phyloP scores from a whole-genome alignment of 2,329 filamentous ascomycete species.

The Ceratocystis colombiana region DNA sequence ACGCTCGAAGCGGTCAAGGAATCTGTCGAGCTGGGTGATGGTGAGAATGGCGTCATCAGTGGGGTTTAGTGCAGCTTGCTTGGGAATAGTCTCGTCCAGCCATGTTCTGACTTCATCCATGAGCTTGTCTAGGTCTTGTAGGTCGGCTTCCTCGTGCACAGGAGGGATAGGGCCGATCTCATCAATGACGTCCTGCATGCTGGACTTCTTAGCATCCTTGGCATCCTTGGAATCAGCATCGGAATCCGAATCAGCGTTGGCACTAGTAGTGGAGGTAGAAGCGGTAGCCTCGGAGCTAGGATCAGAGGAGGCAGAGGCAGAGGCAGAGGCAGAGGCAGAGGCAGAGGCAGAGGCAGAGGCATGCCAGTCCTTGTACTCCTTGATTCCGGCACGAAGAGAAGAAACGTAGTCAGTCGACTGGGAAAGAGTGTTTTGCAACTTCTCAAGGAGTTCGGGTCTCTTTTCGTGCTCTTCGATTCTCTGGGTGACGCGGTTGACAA shows the following conservation, averaged over 20 bases:
- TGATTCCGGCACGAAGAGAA: constrained; percentile 59
- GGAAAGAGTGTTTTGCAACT: constrained; percentile 59
- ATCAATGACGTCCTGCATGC: constrained; percentile 38
- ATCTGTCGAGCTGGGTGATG: constrained; percentile 58
- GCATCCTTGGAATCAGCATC: constrained; percentile 42
- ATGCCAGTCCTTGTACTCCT: constrained; percentile 54
- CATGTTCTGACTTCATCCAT: constrained; percentile 57
- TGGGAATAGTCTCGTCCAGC: constrained; percentile 60
- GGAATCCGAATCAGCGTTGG: constrained; percentile 44
- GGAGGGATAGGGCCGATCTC: constrained; percentile 49
- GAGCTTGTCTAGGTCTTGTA: constrained; percentile 53
- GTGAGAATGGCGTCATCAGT: constrained; percentile 67
- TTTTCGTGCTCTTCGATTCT: constrained; percentile 61
- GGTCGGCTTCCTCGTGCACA: constrained; percentile 62
- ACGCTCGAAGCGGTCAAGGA: constrained; percentile 61
- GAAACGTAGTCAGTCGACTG: constrained; percentile 61
- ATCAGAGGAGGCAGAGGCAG: constrained; percentile 38
- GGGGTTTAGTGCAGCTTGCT: constrained; percentile 58
- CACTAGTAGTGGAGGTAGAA: constrained; percentile 38
- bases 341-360: constrained; percentile 42
- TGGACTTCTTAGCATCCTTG: constrained; percentile 34
- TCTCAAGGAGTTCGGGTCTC: constrained; percentile 59
- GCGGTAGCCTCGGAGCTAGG: constrained; percentile 34
- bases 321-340: constrained; percentile 40
- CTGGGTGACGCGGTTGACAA: constrained; percentile 67